Evolutionary conservation across 2,329 filamentous ascomycete species (phyloP), one percentile per base, ranked within the genome.

Genomic region (Colletotrichum limetticola): DNA sequence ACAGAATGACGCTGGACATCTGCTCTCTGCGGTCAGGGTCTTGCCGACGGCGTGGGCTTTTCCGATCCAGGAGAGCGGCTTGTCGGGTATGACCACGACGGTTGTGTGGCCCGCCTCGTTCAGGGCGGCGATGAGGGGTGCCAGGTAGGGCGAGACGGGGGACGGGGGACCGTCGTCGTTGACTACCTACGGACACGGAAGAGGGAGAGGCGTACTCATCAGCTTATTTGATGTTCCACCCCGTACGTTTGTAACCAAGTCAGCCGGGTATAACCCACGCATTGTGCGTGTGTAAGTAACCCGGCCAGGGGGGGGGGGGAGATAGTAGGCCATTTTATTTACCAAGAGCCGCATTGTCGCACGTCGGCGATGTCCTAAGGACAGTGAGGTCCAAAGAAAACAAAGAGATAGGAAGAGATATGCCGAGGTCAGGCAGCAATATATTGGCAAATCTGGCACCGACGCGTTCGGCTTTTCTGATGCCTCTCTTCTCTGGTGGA

Each of bases 1-100:
- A n/a, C 3, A 11, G 42, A 69, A 69, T 30, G 72, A 74, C 16
- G 65, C 52, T 5, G 74, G 74, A 32, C 74, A 75, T 42, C 57
- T 66, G 42, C 67, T 74, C 8, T 63, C 71, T 42, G 74, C 75
- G 28, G 66, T 91, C 71, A 92, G 85, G 37, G 89, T 88, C 74
- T 91, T 89, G 61, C 92, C 92, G 67, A 94, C 91, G 49, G 94
- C 88, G 78, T 94, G 92, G 2, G 92, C 92, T 85, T 94, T 94
- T 76, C 92, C 92, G 75, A 94, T 94, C 92, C 92, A 94, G 72
- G 91, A 93, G 76, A 92, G 87, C 79, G 94, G 92, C 26, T 88
- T 88, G 80, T 94, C 88, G 0, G 92, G 92, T 3, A 94, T 86
- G 61, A 93, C 87, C 32, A 94, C 92, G 11, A 91, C 93, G 69